Base-by-base conservation (phyloP, 2,329 filamentous ascomycete species). In the Sarocladium oryzae region DNA sequence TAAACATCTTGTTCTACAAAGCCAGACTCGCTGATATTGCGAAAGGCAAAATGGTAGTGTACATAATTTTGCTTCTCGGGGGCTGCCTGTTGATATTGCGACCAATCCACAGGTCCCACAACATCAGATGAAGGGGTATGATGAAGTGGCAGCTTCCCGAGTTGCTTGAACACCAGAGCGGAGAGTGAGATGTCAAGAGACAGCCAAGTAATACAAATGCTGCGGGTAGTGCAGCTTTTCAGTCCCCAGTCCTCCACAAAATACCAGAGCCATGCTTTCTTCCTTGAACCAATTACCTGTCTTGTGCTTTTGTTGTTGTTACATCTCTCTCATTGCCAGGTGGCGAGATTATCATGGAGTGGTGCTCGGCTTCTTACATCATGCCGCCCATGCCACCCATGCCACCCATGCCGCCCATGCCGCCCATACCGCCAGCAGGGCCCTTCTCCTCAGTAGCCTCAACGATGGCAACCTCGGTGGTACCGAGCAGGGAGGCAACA, bases 401-500 rank as follows among this genome's bases (percentile, higher is more conserved):
- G 43, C 75, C 76, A 21, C 76, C 77, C 84, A 88, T 88, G 59
- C 81, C 82, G 37, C 81, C 82, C 79, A 83, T 84, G 56, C 81
- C 83, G 45, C 82, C 82, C 77, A 85, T 86, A 57, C 67, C 61
- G 49, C 76, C 73, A 55, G 78, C 73, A 55, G 79, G 75, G 62
- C 82, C 80, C 86, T 96, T 96, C 71, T 96, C 91, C 71, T 97
- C 92, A 51, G 89, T 81, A 51, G 92, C 93, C 69, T 99, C 93
- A 49, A 96, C 91, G 57, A 99, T 96, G 59, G 93, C 91, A 53
- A 97, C 93, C 77, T 99, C 93, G 55, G 93, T 99, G 58, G 93
- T 99, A 68, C 93, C 93, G 55, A 99, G 87, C 55, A 99, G 84
- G 51, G 92, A 97, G 51, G 93, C 93, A 63, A 99, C 93, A 74